Conservation (phyloP, 306 rosid species). For the Lathyrus tuberosus region DNA sequence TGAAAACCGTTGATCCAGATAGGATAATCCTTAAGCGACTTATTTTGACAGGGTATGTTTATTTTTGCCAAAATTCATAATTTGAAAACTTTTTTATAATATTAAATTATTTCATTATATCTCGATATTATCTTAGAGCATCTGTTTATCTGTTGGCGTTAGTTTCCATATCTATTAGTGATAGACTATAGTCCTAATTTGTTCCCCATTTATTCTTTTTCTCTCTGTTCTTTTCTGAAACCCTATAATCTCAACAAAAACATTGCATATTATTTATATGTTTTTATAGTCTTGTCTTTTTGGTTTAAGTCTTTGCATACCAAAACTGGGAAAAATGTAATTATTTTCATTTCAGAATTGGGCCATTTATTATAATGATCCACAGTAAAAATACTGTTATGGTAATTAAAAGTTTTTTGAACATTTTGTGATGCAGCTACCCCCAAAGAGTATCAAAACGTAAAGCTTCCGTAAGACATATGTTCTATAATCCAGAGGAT, state of each 20-base stretch:
- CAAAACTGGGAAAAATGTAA: background rate
- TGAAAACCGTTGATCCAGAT: conserved; percentile 78
- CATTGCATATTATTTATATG: conserved; percentile 6
- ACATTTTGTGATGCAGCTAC: conserved; percentile 67
- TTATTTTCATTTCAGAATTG: conserved; percentile 11
- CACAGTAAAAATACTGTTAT: background rate
- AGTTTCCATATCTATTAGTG: background rate
- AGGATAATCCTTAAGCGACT: conserved; percentile 86
- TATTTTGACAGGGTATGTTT: conserved; percentile 82
- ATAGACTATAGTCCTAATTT: background rate
- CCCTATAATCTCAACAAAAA: background rate
- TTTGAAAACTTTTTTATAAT: conserved; percentile 2
- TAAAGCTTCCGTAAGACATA: conserved; percentile 78
- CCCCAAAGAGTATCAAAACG: conserved; percentile 94
- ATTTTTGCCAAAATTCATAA: background rate
- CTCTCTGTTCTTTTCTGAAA: conserved; percentile 6
- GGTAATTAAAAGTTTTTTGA: conserved; percentile 13
- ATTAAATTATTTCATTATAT: background rate
- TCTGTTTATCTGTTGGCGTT: background rate
- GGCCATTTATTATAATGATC: conserved; percentile 15
- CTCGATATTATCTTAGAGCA: background rate
- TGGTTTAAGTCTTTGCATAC: conserved; percentile 13
- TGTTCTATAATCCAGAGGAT: conserved; percentile 96
- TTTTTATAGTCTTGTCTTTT: conserved; percentile 2
- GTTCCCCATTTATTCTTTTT: background rate